Evolutionary conservation across 306 rosid species (phyloP), one percentile per base, ranked within the genome.

Genomic region (Acmispon strigosus): DNA sequence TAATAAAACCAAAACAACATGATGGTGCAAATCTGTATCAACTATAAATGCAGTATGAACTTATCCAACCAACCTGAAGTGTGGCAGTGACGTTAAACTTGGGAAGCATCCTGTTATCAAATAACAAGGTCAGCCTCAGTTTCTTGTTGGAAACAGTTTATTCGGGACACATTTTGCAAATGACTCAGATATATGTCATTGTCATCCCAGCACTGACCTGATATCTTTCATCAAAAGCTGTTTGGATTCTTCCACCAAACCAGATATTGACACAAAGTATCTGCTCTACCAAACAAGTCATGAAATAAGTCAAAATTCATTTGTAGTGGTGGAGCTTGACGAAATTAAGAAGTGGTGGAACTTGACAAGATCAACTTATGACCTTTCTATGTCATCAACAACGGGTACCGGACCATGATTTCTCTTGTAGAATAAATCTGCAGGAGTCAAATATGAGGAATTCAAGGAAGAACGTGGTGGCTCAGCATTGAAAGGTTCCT

Each of bases 401-500:
- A 87, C 11, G 0, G 97, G 97, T 14, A 88, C 82, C 1, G 97
- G 97, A 29, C 97, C 98, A 76, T 93, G 98, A 62, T 90, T 93
- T 73, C 98, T 84, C 90, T 93, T 93, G 86, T 90, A 90, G 80
- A 90, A 93, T 24, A 93, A 88, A 70, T 93, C 87, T 36, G 80
- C 80, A 5, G 96, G 89, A 17, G 98, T 93, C 66, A 90, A 75
- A 52, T 93, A 93, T 1, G 96, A 83, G 2, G 81, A 64, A 12
- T 53, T 37, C 87, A 93, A 77, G 39, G 82, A 84, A 7, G 90
- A 72, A 29, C 94, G 96, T 0, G 84, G 96, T 44, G 96, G 98
- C 88, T 93, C 96, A 0, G 96, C 96, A 66, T 90, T 93, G 76
- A 93, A 93, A 12, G 98, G 97, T 66, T 86, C 88, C 96, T 88